phyloP scores from a whole-genome alignment of 192 early-diverging fungal genomes.

The Coemansia sp. region DNA sequence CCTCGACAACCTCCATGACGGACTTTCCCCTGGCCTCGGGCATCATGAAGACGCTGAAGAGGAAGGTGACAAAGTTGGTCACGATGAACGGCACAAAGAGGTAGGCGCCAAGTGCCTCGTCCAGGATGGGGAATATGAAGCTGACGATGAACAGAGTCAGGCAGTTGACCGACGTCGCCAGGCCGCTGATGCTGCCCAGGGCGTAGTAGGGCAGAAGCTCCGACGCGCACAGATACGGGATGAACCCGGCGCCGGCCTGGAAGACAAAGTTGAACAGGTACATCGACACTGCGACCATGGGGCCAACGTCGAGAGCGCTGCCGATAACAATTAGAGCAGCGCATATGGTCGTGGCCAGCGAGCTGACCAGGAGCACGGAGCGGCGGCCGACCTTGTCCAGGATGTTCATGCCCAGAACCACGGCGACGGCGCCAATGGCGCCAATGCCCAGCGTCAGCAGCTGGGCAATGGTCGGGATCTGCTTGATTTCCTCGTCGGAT shows the following conservation, averaged over 20 bases:
- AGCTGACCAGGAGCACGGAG: slow-evolving; percentile 55
- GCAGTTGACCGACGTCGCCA: slow-evolving; percentile 62
- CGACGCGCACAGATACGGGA: slow-evolving; percentile 72
- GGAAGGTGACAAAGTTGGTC: slow-evolving; percentile 37
- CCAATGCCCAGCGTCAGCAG: slow-evolving; percentile 76
- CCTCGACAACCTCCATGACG: slow-evolving; percentile 23
- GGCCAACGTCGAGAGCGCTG: slow-evolving; percentile 51
- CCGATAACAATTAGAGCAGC: slow-evolving; percentile 54
- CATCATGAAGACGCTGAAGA: slow-evolving; percentile 49
- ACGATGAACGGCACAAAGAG: slow-evolving; percentile 62
- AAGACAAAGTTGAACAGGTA: slow-evolving; percentile 75
- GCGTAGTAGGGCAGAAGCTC: slow-evolving; percentile 69
- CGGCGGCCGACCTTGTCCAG: slow-evolving; percentile 75
- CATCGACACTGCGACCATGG: slow-evolving; percentile 55
- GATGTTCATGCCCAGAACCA: slow-evolving; percentile 61
- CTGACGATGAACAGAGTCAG: slow-evolving; percentile 61
- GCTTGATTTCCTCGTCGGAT: slow-evolving; percentile 21
- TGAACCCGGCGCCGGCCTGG: slow-evolving; percentile 78
- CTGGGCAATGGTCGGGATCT: slow-evolving; percentile 54
- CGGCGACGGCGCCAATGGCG: slow-evolving; percentile 67
- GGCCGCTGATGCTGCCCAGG: slow-evolving; percentile 57
- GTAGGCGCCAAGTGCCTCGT: slow-evolving; percentile 50
- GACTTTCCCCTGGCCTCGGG: slow-evolving; percentile 66
- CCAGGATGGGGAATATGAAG: slow-evolving; percentile 53
- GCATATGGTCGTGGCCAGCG: slow-evolving; percentile 57